These are phyloP conservation scores for Gossypium sturtianum DNA, from an alignment of 345 rosid genomes.

Conservation along the genomic window DNA sequence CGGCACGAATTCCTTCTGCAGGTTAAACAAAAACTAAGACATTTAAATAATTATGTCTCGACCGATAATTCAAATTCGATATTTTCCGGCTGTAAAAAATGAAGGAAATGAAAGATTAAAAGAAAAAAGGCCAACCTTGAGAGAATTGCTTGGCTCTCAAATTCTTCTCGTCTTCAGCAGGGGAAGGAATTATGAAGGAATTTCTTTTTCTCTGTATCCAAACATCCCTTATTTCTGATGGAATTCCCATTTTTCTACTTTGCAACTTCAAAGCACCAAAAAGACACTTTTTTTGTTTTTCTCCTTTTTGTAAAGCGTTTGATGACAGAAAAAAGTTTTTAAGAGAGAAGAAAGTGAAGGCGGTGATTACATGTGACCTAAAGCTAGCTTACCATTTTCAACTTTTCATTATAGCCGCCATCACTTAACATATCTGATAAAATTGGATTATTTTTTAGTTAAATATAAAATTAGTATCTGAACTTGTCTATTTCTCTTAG, in stretches of 20 bases:
- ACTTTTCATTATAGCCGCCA: neutral
- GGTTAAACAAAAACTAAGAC: neutral
- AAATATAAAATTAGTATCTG: too few relatives aligned
- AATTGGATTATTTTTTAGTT: neutral
- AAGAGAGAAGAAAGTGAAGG: neutral
- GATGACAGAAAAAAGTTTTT: neutral
- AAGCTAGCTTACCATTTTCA: neutral
- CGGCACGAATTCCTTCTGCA: conserved; percentile 61
- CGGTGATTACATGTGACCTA: neutral
- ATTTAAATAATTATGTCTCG: neutral
- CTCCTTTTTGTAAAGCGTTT: neutral
- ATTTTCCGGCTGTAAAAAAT: neutral
- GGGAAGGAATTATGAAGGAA: conserved; percentile 31
- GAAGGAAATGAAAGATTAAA: neutral
- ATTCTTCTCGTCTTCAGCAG: conserved; percentile 29
- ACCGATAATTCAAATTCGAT: neutral
- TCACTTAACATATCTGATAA: neutral
- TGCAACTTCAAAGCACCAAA: neutral
- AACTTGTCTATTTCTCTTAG: too few relatives aligned
- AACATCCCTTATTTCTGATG: conserved; percentile 23
- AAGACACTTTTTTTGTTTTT: neutral
- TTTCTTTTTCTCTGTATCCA: conserved; percentile 11
- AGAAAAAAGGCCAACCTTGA: conserved; percentile 32
- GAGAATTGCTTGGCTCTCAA: conserved; percentile 21
- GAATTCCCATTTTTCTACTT: conserved; percentile 25